A percentile compares a stretch with the other conserved stretches of the same genome.
Conservation (phyloP, 2,329 filamentous ascomycete genomes). For the Hypomyces perniciosus region DNA sequence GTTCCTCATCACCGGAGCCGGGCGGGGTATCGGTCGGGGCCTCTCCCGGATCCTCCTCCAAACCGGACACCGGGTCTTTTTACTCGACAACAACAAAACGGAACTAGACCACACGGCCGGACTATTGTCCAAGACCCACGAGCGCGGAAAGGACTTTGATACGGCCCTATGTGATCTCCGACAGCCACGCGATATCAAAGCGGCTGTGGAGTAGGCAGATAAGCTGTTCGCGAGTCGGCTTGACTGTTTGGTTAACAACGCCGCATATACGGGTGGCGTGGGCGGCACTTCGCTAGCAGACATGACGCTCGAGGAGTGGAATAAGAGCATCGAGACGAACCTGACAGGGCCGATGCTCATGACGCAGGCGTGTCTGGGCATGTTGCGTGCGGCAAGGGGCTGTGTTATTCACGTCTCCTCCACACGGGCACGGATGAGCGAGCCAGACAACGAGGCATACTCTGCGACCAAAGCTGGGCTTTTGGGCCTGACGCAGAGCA, state of each 20-base stretch:
- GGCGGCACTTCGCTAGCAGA: slow-evolving; percentile 24
- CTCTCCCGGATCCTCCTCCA: slow-evolving; percentile 27
- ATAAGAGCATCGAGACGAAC: slow-evolving; percentile 30
- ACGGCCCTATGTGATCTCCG: slow-evolving; percentile 27
- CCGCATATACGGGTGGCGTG: slow-evolving; percentile 31
- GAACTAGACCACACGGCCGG: slow-evolving; percentile 32
- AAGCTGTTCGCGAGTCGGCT: slow-evolving; percentile 30
- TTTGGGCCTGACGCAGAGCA: slow-evolving; percentile 42
- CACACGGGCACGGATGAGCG: slow-evolving; percentile 43
- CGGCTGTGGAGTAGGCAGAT: slow-evolving; percentile 23
- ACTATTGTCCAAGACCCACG: slow-evolving; percentile 16
- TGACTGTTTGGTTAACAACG: slow-evolving; percentile 38
- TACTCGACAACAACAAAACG: slow-evolving; percentile 31
- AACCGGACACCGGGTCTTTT: slow-evolving; percentile 33
- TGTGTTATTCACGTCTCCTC: slow-evolving; percentile 43
- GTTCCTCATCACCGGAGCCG: slow-evolving; percentile 21
- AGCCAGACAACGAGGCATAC: slow-evolving; percentile 44
- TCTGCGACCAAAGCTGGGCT: slow-evolving; percentile 45
- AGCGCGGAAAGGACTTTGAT: slow-evolving; percentile 16
- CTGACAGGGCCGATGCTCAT: slow-evolving; percentile 31
- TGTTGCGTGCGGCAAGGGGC: slow-evolving; percentile 20
- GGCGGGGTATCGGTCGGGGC: slow-evolving; percentile 19
- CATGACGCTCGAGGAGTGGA: slow-evolving; percentile 33
- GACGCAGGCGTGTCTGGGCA: slow-evolving; percentile 23
- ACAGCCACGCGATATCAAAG: slow-evolving; percentile 24